Percentiles rank a stretch among this genome's conserved stretches.
Evolutionary conservation across 768 basidiomycete species (phyloP).

Genomic region (Udeniomyces megalosporus): DNA sequence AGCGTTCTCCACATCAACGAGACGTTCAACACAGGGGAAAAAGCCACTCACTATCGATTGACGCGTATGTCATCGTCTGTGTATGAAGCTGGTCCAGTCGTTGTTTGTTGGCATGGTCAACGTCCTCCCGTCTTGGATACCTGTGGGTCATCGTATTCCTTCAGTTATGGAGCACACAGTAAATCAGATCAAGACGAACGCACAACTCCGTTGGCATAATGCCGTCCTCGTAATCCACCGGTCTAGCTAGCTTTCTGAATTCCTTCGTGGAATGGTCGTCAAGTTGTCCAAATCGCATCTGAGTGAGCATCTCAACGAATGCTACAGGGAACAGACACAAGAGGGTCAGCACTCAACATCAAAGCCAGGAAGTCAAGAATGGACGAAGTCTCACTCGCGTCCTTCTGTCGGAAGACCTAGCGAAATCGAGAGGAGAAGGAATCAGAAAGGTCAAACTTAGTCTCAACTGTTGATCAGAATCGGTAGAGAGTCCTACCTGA

Average conservation of each 20-base stretch:
- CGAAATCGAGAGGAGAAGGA: not conserved
- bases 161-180: too few species aligned
- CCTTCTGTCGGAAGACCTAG: constrained; percentile 79
- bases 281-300: constrained; percentile 83
- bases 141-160: too few species aligned
- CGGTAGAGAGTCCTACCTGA: too few species aligned
- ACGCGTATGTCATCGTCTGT: constrained; percentile 39
- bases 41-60: constrained; percentile 42
- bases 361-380: not conserved
- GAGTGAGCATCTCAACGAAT: constrained; percentile 78
- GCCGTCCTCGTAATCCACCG: constrained; percentile 61
- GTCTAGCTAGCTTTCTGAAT: constrained; percentile 54
- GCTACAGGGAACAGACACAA: not conserved
- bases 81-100: constrained; percentile 50
- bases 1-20: too few species aligned
- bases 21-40: too few species aligned
- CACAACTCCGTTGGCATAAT: constrained; percentile 82
- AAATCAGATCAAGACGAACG: too few species aligned
- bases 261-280: constrained; percentile 46
- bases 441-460: not conserved
- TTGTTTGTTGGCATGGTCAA: constrained; percentile 60
- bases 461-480: too few species aligned
- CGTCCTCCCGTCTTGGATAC: constrained; percentile 82
- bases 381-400: constrained; percentile 27
- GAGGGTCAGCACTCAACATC: too few species aligned